Conservation (phyloP, 257 asterid genomes). For the Agastache rugosa region DNA sequence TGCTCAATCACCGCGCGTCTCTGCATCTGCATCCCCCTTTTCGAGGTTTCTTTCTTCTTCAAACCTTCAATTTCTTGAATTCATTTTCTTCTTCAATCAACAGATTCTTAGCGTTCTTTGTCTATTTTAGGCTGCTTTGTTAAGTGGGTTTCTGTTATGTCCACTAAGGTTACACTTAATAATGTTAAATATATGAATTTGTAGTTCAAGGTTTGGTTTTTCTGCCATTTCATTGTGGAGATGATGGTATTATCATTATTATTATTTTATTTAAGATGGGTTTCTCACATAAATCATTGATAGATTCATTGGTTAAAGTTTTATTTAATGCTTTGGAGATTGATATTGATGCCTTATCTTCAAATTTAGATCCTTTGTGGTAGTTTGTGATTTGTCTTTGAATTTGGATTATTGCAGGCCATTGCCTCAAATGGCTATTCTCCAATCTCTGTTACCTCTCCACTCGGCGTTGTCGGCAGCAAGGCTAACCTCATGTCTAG, state of each 20-base stretch:
- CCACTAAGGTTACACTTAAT: background rate
- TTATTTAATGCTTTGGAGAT: conserved; percentile 5
- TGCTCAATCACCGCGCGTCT: conserved; percentile 38
- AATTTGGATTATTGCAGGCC: conserved; percentile 41
- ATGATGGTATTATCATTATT: background rate
- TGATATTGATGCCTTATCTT: background rate
- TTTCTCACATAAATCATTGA: background rate
- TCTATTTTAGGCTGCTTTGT: conserved; percentile 1
- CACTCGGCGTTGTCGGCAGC: conserved; percentile 82
- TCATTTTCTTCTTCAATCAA: background rate
- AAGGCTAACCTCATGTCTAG: conserved; percentile 84
- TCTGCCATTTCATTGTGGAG: background rate
- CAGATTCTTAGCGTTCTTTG: background rate
- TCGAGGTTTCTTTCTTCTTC: conserved; percentile 34
- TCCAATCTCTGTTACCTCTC: conserved; percentile 82
- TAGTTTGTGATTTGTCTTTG: conserved; percentile 11
- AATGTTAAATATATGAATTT: background rate
- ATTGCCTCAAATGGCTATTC: conserved; percentile 65
- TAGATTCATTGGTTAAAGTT: background rate
- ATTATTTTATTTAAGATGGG: conserved; percentile 1
- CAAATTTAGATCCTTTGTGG: background rate
- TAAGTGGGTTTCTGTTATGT: background rate
- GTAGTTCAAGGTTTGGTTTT: conserved; percentile 5
- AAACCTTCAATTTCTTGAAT: conserved; percentile 2
- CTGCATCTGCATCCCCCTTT: conserved; percentile 42